Conservation (phyloP, 176 grass and related monocot species). For the Chrysopogon serrulatus region DNA sequence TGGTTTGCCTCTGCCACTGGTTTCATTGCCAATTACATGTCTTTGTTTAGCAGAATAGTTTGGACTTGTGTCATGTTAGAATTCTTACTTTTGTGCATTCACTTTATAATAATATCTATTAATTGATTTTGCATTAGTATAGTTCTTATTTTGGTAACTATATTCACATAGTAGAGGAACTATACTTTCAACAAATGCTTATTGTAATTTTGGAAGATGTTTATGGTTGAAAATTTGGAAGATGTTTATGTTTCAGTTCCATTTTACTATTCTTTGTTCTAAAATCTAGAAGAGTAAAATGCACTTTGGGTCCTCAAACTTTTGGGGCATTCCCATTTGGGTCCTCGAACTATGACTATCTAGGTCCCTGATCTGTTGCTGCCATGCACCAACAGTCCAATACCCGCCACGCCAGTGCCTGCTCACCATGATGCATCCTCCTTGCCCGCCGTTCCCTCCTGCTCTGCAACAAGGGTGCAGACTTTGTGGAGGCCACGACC, state of each 20-base stretch:
- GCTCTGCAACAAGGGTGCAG: too few species aligned
- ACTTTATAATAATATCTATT: not conserved
- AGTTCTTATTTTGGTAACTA: not conserved
- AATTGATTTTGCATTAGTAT: conserved; percentile 10
- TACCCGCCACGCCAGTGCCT: too few species aligned
- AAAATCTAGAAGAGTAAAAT: not conserved
- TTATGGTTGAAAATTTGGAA: not conserved
- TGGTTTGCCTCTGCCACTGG: not conserved
- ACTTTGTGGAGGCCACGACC: too few species aligned
- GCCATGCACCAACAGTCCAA: too few species aligned
- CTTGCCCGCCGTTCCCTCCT: too few species aligned
- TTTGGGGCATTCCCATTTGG: too few species aligned
- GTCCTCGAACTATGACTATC: too few species aligned
- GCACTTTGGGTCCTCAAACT: too few species aligned
- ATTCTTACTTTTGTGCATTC: not conserved
- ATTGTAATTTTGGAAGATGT: too few species aligned
- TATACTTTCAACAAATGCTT: not conserved
- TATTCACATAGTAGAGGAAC: not conserved
- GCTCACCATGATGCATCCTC: too few species aligned
- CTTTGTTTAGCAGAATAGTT: not conserved
- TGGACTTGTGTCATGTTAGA: not conserved
- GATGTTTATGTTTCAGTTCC: not conserved
- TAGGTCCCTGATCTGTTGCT: too few species aligned
- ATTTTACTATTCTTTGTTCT: not conserved
- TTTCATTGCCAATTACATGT: conserved; percentile 5